Evolutionary conservation across 2,329 filamentous ascomycete genomes (phyloP), one percentile per base, ranked within the genome.

Genomic region (Beauveria pseudobassiana): DNA sequence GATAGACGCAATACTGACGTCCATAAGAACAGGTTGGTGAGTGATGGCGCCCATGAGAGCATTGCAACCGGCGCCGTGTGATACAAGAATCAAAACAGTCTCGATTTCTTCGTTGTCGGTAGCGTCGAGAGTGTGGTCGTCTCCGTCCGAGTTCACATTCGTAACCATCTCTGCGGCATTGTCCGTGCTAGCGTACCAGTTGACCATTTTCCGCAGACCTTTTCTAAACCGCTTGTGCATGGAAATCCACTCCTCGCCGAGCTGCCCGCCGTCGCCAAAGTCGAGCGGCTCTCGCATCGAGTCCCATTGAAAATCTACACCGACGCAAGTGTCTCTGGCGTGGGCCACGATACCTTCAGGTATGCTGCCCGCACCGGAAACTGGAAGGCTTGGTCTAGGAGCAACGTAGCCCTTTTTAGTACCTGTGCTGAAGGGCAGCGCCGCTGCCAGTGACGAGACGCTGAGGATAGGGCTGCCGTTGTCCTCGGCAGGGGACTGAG

Each of bases 241-340:
- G 3, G 86, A 81, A 34, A 91, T 89, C 95, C 95, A 99, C 74
- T 98, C 95, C 74, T 99, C 95, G 1, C 91, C 92, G 68, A 91
- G 90, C 49, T 88, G 83, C 45, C 93, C 95, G 10, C 93, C 93
- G 68, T 91, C 87, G 7, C 93, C 93, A 89, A 95, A 98, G 64
- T 87, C 80, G 49, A 91, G 81, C 0, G 90, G 86, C 3, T 82
- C 78, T 16, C 89, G 83, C 81, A 93, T 93, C 63, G 93, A 97
- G 70, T 99, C 93, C 93, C 95, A 99, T 68, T 93, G 89, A 69
- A 91, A 96, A 74, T 99, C 95, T n/a, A 97, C 82, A 56, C 89
- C 83, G 5, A 90, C 81, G 70, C 92, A 98, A 14, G 88, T 86
- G 71, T 98, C 91, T 64, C 92, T 85, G 9, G 93, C 93, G 75